These are phyloP conservation scores for Euptelea pleiosperma DNA, from an alignment of 164 flowering plant genomes.

Conservation along the genomic window DNA sequence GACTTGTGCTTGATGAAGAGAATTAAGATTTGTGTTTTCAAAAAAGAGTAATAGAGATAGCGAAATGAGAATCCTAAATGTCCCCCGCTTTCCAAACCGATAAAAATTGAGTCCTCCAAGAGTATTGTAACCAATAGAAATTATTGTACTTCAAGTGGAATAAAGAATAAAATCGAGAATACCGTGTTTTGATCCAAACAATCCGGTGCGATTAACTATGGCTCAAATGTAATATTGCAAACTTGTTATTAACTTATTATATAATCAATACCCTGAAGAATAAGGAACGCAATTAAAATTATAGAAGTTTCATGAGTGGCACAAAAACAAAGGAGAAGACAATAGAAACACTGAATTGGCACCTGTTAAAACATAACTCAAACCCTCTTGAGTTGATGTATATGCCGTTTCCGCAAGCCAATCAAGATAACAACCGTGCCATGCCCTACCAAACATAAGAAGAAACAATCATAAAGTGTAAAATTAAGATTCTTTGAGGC, in stretches of 20 bases:
- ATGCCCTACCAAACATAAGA: slow-evolving; percentile 85
- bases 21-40: too few relatives aligned
- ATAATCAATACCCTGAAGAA: neutral
- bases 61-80: too few relatives aligned
- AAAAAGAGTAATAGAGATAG: too few relatives aligned
- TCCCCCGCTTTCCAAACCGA: too few relatives aligned
- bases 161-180: too few relatives aligned
- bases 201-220: too few relatives aligned
- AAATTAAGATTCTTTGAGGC: too few relatives aligned
- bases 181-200: too few relatives aligned
- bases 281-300: neutral
- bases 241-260: neutral
- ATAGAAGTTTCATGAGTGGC: neutral
- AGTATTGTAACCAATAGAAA: too few relatives aligned
- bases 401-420: slow-evolving; percentile 82
- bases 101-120: too few relatives aligned
- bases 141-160: too few relatives aligned
- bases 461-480: slow-evolving; percentile 2
- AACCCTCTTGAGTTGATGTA: slow-evolving; percentile 75
- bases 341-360: slow-evolving; percentile 9
- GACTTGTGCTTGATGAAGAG: too few relatives aligned
- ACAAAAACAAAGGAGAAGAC: neutral
- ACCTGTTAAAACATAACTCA: slow-evolving; percentile 85
- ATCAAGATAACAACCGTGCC: slow-evolving; percentile 83
- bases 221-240: neutral